Evolutionary conservation across 805 yeast genomes (phyloP), one percentile per base, ranked within the genome.

Genomic region (Saccharomyces mikatae): DNA sequence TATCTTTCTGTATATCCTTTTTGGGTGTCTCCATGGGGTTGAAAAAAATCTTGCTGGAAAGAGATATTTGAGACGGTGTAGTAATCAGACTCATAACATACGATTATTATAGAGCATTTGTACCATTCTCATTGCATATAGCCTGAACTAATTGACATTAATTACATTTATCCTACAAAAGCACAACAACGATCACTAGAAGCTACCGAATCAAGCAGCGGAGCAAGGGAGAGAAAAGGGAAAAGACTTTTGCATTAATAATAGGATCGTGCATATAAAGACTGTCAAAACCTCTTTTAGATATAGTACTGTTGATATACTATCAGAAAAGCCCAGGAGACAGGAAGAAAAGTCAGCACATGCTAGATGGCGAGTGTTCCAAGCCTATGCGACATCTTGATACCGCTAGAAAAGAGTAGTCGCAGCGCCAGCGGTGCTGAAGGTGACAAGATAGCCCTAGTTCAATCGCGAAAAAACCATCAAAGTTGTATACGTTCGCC

Each of bases 401-500:
- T 36, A 36, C 44, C 44, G 44, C 11, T 36, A n/a, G 44, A 36
- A 36, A 36, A 36, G 13, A 36, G 24, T 36, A 17, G 17, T 9
- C 24, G 36, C 36, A 31, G 36, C 17, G 36, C n/a, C 36, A 5
- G 17, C 17, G 36, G 14, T 6, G 6, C 36, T 13, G 36, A 13
- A 31, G 14, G 36, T 14, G 17, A 9, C 11, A 36, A 36, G 6
- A 17, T 22, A 17, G 13, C 9, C 13, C 11, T 21, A 9, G 17
- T 36, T n/a, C 22, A 36, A 17, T 24, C 17, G 11, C 44, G 44
- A 36, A 36, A 36, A 21, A 9, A 4, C 24, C 44, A 6, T 17
- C 44, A 46, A 46, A 32, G 26, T 49, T 21, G 22, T 24, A 28
- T 47, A 57, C 24, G 46, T 10, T 46, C 30, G 14, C 62, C 64